Evolutionary conservation across 345 rosid species (phyloP).

Genomic region (Syzygium jambos): DNA sequence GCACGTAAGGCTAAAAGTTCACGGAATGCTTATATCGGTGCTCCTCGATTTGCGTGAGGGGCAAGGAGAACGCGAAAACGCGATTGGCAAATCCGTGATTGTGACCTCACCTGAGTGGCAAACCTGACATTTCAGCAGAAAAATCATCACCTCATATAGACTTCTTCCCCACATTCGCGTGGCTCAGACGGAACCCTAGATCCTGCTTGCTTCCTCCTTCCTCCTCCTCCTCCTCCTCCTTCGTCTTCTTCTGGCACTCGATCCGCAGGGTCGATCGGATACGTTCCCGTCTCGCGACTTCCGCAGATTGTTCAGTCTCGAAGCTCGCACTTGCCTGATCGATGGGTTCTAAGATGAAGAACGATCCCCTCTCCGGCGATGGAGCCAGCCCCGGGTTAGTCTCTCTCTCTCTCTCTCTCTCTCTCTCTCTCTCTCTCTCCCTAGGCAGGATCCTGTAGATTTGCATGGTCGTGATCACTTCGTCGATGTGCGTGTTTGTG

Average conservation of each 20-base stretch:
- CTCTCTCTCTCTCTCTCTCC: not conserved
- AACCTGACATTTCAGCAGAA: not conserved
- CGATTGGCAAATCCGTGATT: not conserved
- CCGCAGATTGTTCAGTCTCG: not conserved
- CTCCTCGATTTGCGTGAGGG: not conserved
- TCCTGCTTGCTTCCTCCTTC: not conserved
- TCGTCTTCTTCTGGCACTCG: not conserved
- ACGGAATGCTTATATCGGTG: fast-evolving
- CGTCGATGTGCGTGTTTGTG: not conserved
- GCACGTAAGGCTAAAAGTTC: fast-evolving
- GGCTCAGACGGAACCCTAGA: not conserved
- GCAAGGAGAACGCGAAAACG: not conserved
- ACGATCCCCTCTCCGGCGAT: conserved; percentile 47
- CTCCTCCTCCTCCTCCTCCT: not conserved
- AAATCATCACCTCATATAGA: not conserved
- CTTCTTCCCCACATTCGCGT: not conserved
- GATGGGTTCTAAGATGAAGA: conserved; percentile 56
- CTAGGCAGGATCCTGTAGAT: not conserved
- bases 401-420: not conserved
- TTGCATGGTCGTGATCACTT: not conserved
- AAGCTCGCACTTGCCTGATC: not conserved
- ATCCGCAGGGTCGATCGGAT: not conserved
- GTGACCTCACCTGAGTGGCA: not conserved
- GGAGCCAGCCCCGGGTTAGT: conserved; percentile 82
- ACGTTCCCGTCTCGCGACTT: not conserved